Base-by-base conservation (phyloP, 176 grass and related monocot species). In the Echinochloa phyllopogon region DNA sequence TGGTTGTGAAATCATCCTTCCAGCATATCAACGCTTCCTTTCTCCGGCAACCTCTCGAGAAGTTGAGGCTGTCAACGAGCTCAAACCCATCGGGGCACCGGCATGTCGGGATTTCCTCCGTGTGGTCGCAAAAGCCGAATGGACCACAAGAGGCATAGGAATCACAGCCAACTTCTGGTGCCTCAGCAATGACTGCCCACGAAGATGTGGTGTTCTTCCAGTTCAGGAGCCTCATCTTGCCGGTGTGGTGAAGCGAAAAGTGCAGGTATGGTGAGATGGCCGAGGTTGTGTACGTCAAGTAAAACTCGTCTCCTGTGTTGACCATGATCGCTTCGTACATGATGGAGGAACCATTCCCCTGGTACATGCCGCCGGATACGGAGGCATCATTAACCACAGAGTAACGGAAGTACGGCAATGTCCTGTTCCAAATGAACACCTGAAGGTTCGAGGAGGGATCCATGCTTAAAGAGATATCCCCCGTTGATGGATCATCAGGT, bases 21-120 rank as follows among this genome's bases (percentile, higher is more conserved):
- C 41, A 5, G 21, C 68, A 70, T 43, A 0, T 43, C 6, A 70
- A 5, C 4, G 21, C 21, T 12, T 70, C 68, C 2, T 70, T 70
- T 45, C 41, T 45, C 68, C 10, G 11, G 41, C 68, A 70, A 25
- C 41, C 68, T 57, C 21, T 76, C 2, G 85, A 87, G 3, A 59
- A 20, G 58, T 72, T 20, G 14, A n/a, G 65, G 20, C 66, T 15
- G 27, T 66, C 6, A 51, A 75, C 10, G 6, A 55, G 29, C 14
- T 86, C 42, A 10, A 91, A 94, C 0, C 86, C 89, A 12, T 74
- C 29, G 0, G 82, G 81, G 59, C 92, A 94, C 15, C 17, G 36
- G 60, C 92, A 94, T 5, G 74, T 67, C 0, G 44, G 53, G 0
- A 8, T 10, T 1, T 37, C 79, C 20, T 60, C 13, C 12, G 67